Conservation (phyloP, 2,329 filamentous ascomycete genomes). For the Macrophomina tecta region DNA sequence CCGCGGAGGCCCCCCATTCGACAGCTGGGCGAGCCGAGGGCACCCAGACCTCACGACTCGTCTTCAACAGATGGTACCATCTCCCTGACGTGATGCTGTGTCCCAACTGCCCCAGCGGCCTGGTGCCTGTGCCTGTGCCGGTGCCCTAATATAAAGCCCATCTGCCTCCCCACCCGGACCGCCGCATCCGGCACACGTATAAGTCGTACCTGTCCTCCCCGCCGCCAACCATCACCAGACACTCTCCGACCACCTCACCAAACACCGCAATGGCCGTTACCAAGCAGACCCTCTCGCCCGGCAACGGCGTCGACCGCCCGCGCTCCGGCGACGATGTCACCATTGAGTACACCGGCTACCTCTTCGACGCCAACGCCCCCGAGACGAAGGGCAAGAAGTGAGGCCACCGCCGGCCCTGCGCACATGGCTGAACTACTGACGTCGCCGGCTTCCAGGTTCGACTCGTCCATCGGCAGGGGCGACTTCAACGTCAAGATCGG, state of each 20-base stretch:
- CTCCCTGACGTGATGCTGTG: conserved; percentile 16
- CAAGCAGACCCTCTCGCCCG: conserved; percentile 68
- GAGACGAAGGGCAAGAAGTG: conserved; percentile 74
- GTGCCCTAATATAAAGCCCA: conserved; percentile 9
- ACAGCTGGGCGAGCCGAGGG: conserved; percentile 6
- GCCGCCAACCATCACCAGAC: neutral
- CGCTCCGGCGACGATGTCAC: conserved; percentile 72
- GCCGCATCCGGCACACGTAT: conserved; percentile 7
- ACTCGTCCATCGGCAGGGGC: conserved; percentile 78
- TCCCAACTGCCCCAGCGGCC: neutral
- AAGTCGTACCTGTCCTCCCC: neutral
- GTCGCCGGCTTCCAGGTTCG: conserved; percentile 69
- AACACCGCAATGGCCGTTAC: conserved; percentile 61
- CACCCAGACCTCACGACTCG: conserved; percentile 15
- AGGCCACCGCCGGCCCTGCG: conserved; percentile 41
- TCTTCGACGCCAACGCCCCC: conserved; percentile 72
- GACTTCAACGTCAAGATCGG: conserved; percentile 83
- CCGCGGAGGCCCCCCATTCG: conserved; percentile 12
- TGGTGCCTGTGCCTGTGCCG: conserved; percentile 10
- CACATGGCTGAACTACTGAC: neutral
- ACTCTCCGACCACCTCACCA: conserved; percentile 7
- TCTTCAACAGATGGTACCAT: conserved; percentile 6
- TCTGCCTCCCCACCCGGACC: conserved; percentile 1
- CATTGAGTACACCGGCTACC: conserved; percentile 90
- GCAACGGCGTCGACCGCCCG: conserved; percentile 67